These are phyloP conservation scores for Hippophae tibetana DNA, from an alignment of 306 rosid species.

Conservation along the genomic window DNA sequence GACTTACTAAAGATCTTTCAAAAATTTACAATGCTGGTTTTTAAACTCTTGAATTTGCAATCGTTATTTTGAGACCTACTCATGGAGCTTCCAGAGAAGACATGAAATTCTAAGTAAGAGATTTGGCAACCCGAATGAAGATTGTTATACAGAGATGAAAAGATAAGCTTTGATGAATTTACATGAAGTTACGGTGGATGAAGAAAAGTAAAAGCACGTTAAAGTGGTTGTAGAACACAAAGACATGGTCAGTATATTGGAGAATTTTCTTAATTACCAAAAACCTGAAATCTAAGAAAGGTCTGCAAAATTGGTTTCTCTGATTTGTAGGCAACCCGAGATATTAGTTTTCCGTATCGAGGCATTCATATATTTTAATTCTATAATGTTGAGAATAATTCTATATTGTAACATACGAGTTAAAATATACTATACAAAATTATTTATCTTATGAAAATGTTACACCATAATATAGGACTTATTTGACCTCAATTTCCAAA, in stretches of 20 bases:
- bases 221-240: constrained; percentile 43
- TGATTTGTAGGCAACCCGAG: constrained; percentile 27
- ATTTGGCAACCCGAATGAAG: constrained; percentile 64
- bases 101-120: constrained; percentile 71
- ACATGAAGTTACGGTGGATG: constrained; percentile 38
- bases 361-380: too few species aligned
- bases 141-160: constrained; percentile 59
- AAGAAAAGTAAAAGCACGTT: constrained; percentile 47
- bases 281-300: constrained; percentile 54
- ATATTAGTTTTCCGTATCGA: too few species aligned
- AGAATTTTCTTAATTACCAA: constrained; percentile 40
- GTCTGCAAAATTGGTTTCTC: constrained; percentile 40
- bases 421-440: too few species aligned
- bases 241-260: constrained; percentile 41
- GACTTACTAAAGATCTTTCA: constrained; percentile 39
- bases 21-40: constrained; percentile 42
- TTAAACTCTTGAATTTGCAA: constrained; percentile 41
- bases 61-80: constrained; percentile 59
- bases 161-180: constrained; percentile 46
- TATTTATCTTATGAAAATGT: too few species aligned
- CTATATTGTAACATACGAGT: too few species aligned
- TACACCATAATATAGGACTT: too few species aligned
- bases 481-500: too few species aligned
- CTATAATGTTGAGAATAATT: too few species aligned
- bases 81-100: constrained; percentile 69